Percentiles rank a stretch among this genome's conserved stretches.
Evolutionary conservation across 2,329 filamentous ascomycete genomes (phyloP).

Genomic region (Colletotrichum kahawae): DNA sequence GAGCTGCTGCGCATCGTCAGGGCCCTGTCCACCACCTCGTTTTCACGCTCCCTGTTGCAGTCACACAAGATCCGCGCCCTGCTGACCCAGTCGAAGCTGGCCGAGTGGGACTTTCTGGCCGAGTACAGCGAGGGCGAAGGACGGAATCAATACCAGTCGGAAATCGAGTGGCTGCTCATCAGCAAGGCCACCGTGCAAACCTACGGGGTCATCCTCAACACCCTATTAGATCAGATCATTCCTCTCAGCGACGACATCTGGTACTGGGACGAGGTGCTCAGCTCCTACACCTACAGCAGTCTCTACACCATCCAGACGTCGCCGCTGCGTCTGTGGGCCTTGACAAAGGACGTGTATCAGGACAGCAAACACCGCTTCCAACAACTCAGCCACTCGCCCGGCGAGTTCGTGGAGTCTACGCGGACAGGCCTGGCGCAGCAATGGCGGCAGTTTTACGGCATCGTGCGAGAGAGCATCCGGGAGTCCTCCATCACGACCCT

Average conservation of each 20-base stretch:
- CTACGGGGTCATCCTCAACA: constrained; percentile 80
- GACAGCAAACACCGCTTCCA: constrained; percentile 53
- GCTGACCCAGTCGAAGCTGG: constrained; percentile 66
- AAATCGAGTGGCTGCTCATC: constrained; percentile 89
- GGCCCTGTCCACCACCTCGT: constrained; percentile 72
- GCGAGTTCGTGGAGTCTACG: constrained; percentile 39
- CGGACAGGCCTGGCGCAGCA: constrained; percentile 49
- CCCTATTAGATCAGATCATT: constrained; percentile 81
- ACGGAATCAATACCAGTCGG: constrained; percentile 54
- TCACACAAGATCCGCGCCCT: constrained; percentile 64
- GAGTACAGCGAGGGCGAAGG: constrained; percentile 28
- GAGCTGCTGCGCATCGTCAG: constrained; percentile 73
- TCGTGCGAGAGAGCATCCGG: constrained; percentile 77
- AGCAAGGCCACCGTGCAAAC: constrained; percentile 93
- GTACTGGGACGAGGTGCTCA: constrained; percentile 93
- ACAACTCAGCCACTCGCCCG: constrained; percentile 26
- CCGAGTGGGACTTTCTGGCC: constrained; percentile 31
- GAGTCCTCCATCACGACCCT: constrained; percentile 76
- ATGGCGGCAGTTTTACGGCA: constrained; percentile 77
- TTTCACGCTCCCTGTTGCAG: constrained; percentile 66
- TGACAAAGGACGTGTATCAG: constrained; percentile 71
- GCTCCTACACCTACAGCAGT: constrained; percentile 77
- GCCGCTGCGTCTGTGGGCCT: constrained; percentile 75
- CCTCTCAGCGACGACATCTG: constrained; percentile 85
- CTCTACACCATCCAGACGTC: constrained; percentile 88